A percentile compares a stretch with the other conserved stretches of the same genome.
phyloP scores from a whole-genome alignment of 495 filamentous ascomycete species.

The Neurospora sp. region DNA sequence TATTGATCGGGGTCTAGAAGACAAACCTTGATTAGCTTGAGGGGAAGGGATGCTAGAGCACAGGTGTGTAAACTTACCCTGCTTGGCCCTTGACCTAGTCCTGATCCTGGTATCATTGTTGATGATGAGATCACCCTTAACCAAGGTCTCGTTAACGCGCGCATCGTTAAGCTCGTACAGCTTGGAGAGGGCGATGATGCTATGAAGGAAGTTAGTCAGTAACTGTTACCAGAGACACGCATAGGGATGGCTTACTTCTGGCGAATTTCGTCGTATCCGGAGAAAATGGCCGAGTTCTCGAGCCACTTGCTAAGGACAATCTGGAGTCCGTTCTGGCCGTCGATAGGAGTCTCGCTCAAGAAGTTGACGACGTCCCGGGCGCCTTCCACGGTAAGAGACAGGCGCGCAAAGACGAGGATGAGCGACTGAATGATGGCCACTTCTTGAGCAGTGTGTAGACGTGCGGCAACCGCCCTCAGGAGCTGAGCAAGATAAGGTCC shows the following conservation, averaged over 20 bases:
- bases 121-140: constrained; percentile 86
- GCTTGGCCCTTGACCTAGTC: constrained; percentile 78
- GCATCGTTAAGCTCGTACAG: constrained; percentile 80
- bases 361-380: constrained; percentile 89
- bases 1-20: constrained; percentile 69
- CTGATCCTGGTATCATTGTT: constrained; percentile 74
- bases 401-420: constrained; percentile 87
- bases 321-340: constrained; percentile 63
- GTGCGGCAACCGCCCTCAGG: constrained; percentile 80
- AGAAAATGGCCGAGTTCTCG: constrained; percentile 91
- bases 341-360: constrained; percentile 70
- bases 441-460: constrained; percentile 67
- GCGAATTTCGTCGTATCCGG: constrained; percentile 90
- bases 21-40: no score
- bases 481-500: constrained; percentile 84
- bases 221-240: background rate
- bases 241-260: constrained; percentile 58
- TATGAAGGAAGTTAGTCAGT: constrained; percentile 30
- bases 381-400: constrained; percentile 56
- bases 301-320: constrained; percentile 92
- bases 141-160: constrained; percentile 64
- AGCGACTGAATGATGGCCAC: constrained; percentile 81
- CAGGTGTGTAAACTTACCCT: constrained; percentile 35
- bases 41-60: background rate
- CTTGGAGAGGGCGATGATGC: constrained; percentile 82